These are phyloP conservation scores for Alternaria sp. DNA, from an alignment of 2,329 filamentous ascomycete species.

Conservation along the genomic window DNA sequence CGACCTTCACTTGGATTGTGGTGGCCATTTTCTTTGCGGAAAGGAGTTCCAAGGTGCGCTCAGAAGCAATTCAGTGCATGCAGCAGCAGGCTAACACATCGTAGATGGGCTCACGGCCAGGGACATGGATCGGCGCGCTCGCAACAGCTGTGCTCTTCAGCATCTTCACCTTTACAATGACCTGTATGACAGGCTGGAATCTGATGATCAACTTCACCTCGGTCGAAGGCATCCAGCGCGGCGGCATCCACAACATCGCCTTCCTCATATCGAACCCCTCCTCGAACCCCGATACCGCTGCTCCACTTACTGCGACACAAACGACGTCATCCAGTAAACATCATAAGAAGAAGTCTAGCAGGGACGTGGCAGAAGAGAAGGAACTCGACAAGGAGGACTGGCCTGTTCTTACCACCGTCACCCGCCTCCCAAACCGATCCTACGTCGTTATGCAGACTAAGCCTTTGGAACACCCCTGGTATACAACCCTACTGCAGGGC, in stretches of 20 bases:
- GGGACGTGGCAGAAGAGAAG: background rate
- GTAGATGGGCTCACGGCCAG: conserved; percentile 31
- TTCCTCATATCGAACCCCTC: conserved; percentile 57
- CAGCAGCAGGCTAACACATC: background rate
- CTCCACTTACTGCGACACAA: conserved; percentile 16
- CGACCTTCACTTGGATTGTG: conserved; percentile 67
- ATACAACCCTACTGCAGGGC: conserved; percentile 73
- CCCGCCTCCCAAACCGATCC: conserved; percentile 12
- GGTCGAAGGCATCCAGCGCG: conserved; percentile 74
- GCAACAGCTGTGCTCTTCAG: conserved; percentile 74
- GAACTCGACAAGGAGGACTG: conserved; percentile 21
- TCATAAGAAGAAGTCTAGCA: conserved; percentile 10
- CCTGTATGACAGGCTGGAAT: conserved; percentile 72
- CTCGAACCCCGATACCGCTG: conserved; percentile 7
- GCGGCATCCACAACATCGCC: conserved; percentile 73
- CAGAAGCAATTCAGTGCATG: too few relatives aligned
- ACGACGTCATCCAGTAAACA: conserved; percentile 13
- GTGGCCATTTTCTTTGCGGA: conserved; percentile 69
- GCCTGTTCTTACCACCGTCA: conserved; percentile 8
- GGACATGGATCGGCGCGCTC: conserved; percentile 67
- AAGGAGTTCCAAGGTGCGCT: conserved; percentile 55
- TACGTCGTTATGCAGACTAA: conserved; percentile 81
- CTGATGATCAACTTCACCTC: conserved; percentile 79
- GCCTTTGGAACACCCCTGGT: conserved; percentile 83
- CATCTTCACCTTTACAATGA: conserved; percentile 82